Evolutionary conservation across 83 land plant species (phyloP), one percentile per base, ranked within the genome.

Genomic region (Picea abies): DNA sequence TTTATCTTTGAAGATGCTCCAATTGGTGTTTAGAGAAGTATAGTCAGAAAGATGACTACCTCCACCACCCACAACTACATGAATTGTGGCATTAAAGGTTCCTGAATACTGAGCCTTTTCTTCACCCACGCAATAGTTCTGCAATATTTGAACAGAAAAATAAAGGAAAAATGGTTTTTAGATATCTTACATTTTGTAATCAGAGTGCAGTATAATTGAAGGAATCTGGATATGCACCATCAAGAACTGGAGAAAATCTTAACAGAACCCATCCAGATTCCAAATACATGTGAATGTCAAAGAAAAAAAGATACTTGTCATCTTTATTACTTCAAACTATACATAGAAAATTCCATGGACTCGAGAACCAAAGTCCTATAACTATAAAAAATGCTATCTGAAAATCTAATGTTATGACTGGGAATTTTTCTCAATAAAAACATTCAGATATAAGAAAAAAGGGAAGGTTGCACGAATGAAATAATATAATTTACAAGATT

Each of bases 11-110:
- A 83, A 87, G 4, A 91, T 10, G 82, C 96, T 94, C 97, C 99
- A 96, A 8, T 5, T 25, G 16, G 99, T 86, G 12, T 83, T 63
- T 10, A 86, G 19, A 12, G 80, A 12, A 70, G 87, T 82, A 85
- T 89, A 96, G 2, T 75, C 61, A n/a, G 89, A 82, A 49, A 96
- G 68, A 65, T 88, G 87, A 63, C 87, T 83, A 41, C 99, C 99
- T 39, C 90, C 99, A 39, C 99, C 99, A 15, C 99, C 99, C 7
- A 79, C 99, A 7, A 96, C 96, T 1, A 93, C 85, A 77, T 96
- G 97, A 68, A 96, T 94, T 19, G 97, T 96, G 12, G 94, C 96
- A 84, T 91, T 92, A 79, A 91, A 80, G 0, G 82, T 80, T 22
- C 95, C 98, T 1, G 92, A 85, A 63, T 92, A 96, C 16, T 90